These are phyloP conservation scores for Colletotrichum lupini DNA, from an alignment of 2,329 filamentous ascomycete genomes.

Conservation along the genomic window DNA sequence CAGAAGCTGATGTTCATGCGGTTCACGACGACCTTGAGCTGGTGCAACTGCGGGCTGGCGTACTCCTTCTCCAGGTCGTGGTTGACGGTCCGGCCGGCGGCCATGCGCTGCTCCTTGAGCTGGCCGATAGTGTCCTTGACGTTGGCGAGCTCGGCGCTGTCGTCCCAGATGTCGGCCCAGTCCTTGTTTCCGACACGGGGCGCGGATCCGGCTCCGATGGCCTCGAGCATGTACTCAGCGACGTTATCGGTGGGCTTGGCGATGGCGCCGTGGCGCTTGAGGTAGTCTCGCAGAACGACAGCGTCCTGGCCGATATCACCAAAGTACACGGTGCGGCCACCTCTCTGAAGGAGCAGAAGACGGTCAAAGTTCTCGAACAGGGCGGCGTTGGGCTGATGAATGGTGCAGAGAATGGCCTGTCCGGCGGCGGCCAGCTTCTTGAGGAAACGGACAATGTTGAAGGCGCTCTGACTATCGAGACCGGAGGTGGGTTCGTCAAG, in stretches of 20 bases:
- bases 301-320: slow-evolving; percentile 85
- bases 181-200: slow-evolving; percentile 79
- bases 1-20: slow-evolving; percentile 85
- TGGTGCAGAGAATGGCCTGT: slow-evolving; percentile 90
- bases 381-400: slow-evolving; percentile 88
- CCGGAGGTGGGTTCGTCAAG: slow-evolving; percentile 83
- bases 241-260: slow-evolving; percentile 67
- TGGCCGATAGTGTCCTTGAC: slow-evolving; percentile 74
- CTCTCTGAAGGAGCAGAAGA: slow-evolving; percentile 80
- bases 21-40: slow-evolving; percentile 79
- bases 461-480: slow-evolving; percentile 77
- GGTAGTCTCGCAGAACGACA: slow-evolving; percentile 72
- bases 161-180: slow-evolving; percentile 84
- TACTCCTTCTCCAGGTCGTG: slow-evolving; percentile 76
- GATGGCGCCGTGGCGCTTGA: slow-evolving; percentile 69
- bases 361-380: slow-evolving; percentile 91
- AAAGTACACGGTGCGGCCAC: slow-evolving; percentile 87
- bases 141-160: slow-evolving; percentile 75
- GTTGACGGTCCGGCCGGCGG: slow-evolving; percentile 55
- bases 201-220: slow-evolving; percentile 79
- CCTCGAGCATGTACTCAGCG: slow-evolving; percentile 87
- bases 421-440: slow-evolving; percentile 81
- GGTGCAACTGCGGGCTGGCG: slow-evolving; percentile 82
- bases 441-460: slow-evolving; percentile 83
- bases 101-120: slow-evolving; percentile 71